Base-by-base conservation (phyloP, 257 asterid genomes). In the Ehretia macrophylla region DNA sequence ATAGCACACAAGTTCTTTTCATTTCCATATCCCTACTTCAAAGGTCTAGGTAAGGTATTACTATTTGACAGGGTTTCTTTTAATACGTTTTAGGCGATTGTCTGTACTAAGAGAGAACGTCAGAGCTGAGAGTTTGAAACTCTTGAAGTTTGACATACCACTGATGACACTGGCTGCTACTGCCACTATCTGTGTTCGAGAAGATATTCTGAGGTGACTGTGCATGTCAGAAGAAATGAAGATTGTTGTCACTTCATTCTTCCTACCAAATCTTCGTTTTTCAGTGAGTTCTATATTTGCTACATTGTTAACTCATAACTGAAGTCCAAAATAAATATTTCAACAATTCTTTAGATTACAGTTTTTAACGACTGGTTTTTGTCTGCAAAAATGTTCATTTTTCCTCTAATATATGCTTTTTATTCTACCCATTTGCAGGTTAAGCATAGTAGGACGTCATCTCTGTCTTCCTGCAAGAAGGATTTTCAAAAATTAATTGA, bases 111-210 rank as follows among this genome's bases (percentile, higher is more conserved):
- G 94, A 69, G 90, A 84, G 78, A 76, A 58, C 67, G 84, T 87
- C 77, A 69, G 82, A 17, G 72, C 79, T 53, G 71, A 69, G 54
- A 76, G 71, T 20, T 74, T 87, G 54, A 82, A 75, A 72, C 76
- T 66, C 76, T 78, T 84, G 72, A 79, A 76, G 73, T 82, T 64
- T 78, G 88, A 87, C 76, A 76, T 87, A 63, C 95, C 95, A 17
- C 55, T 84, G 59, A 82, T 87, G 95, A 90, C 95, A 58, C 69
- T 87, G 80, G 82, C 94, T 63, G 90, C 90, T 60, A 84, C 94
- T 62, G 95, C 94, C 54, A 84, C 95, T 56, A 64, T 65, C 46
- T 46, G 71, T 54, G 94, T 87, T 67, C 86, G 86, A 58, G 86
- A 78, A 67, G 94, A 87, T 75, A 87, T 87, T 78, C 68, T 84